Conservation (phyloP, 331 rosid genomes). For the Stylosanthes scabra region DNA sequence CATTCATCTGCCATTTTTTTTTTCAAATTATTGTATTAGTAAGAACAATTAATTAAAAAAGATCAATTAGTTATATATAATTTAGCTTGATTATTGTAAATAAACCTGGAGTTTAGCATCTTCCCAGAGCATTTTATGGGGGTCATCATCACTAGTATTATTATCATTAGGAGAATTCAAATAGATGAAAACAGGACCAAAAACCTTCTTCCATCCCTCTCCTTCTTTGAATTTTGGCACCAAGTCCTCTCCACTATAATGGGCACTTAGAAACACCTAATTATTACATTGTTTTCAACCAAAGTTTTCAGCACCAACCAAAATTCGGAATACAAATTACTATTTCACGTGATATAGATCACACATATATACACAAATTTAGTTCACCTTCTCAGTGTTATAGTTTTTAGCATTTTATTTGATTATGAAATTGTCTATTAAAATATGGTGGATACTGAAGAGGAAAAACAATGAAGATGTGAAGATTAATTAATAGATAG, state of each 20-base stretch:
- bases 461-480: no score
- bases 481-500: no score
- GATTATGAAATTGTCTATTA: no score
- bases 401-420: no score
- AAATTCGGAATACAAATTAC: no score
- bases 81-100: not conserved
- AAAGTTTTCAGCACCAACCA: not conserved
- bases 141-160: conserved; percentile 41
- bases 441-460: no score
- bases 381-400: no score
- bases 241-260: conserved; percentile 81
- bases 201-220: conserved; percentile 92
- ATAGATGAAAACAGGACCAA: conserved; percentile 84
- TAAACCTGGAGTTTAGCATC: conserved; percentile 85
- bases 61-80: not conserved
- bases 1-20: conserved; percentile 58
- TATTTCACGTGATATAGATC: no score
- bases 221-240: conserved; percentile 64
- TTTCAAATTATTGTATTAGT: conserved; percentile 13
- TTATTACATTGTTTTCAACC: conserved; percentile 12
- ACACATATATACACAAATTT: no score
- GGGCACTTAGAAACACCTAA: conserved; percentile 90
- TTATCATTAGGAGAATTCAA: conserved; percentile 54
- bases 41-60: not conserved
- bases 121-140: conserved; percentile 61